Evolutionary conservation across 768 basidiomycete species (phyloP), one percentile per base, ranked within the genome.

Genomic region (Psilocybe cubensis): DNA sequence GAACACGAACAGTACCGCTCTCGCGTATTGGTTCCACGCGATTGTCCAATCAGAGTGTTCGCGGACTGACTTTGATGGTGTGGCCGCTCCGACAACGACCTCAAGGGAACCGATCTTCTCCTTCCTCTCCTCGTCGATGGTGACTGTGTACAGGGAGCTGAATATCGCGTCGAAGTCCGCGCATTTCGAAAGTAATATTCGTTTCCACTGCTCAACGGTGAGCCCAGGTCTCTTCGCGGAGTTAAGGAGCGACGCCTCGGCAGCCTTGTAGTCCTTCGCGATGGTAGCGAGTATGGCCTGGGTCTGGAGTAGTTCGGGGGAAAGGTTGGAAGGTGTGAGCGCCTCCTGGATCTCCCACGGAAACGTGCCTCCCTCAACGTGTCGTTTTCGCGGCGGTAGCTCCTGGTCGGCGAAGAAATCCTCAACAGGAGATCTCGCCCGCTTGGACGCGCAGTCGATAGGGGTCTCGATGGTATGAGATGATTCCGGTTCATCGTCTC

Each of bases 131-230:
- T 61, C 53, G n/a, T 59, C 47, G 14, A 35, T 27, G 17, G 45
- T 44, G 27, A 61, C 31, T 14, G 66, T 45, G 59, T 68, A 66
- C 24, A 63, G 11, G 3, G 50, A 50, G 0, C 65, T 54, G 25
- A 72, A 56, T 42, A 75, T 62, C 5, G 45, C 24, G 60, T 74
- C 67, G 53, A 76, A 58, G 55, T 72, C 57, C 50, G 73, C 61
- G 49, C 20, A 1, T 27, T 31, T 18, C 69, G 67, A 0, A 43
- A 0, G 23, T 38, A 23, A 74, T 44, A 51, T 66, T 65, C 20
- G 70, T 70, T 74, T 27, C 70, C 67, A 0, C 44, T 20, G 24
- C 61, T 48, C 0, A 33, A 6, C 12, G 31, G 42, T n/a, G 59
- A 72, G 69, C 42, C 66, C 58, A 1, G 64, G 66, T 24, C 49